Evolutionary conservation across 192 early-diverging fungal genomes (phyloP).

Genomic region (Coemansia sp.): DNA sequence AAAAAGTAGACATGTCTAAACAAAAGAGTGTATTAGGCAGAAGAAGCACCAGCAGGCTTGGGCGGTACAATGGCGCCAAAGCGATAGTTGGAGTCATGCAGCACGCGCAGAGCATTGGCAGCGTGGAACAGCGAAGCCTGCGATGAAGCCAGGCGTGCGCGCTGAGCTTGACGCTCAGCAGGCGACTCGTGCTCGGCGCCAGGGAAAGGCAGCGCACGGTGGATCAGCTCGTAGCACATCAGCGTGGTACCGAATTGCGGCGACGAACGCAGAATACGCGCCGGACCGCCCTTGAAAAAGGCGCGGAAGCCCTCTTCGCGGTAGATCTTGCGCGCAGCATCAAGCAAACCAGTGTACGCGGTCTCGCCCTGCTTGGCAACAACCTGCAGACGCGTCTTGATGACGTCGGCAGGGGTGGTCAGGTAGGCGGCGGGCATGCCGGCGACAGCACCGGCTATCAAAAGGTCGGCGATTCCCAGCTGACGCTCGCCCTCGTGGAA

Average conservation of each 20-base stretch:
- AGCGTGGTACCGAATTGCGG: slow-evolving; percentile 98
- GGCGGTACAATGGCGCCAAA: slow-evolving; percentile 23
- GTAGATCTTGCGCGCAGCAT: slow-evolving; percentile 85
- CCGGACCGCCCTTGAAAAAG: slow-evolving; percentile 96
- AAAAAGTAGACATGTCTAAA: too few species aligned
- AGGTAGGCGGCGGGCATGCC: slow-evolving; percentile 96
- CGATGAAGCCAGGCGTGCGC: slow-evolving; percentile 28
- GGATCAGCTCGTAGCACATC: slow-evolving; percentile 87
- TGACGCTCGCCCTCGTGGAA: slow-evolving; percentile 83
- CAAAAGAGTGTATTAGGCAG: background rate
- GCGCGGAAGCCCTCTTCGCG: slow-evolving; percentile 89
- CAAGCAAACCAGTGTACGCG: slow-evolving; percentile 76
- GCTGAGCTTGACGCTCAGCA: slow-evolving; percentile 10
- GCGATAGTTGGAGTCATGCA: slow-evolving; percentile 46
- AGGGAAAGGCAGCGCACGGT: slow-evolving; percentile 59
- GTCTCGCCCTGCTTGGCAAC: slow-evolving; percentile 87
- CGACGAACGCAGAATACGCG: slow-evolving; percentile 88
- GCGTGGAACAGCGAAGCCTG: slow-evolving; percentile 44
- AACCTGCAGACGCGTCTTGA: slow-evolving; percentile 96
- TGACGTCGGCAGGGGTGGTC: slow-evolving; percentile 96
- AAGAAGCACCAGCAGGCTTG: background rate
- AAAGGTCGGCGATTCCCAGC: slow-evolving; percentile 56
- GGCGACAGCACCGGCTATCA: slow-evolving; percentile 87
- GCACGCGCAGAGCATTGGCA: slow-evolving; percentile 31
- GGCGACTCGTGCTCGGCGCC: slow-evolving; percentile 36